Conservation (phyloP, 2,329 filamentous ascomycete species). For the Pseudopithomyces chartarum region DNA sequence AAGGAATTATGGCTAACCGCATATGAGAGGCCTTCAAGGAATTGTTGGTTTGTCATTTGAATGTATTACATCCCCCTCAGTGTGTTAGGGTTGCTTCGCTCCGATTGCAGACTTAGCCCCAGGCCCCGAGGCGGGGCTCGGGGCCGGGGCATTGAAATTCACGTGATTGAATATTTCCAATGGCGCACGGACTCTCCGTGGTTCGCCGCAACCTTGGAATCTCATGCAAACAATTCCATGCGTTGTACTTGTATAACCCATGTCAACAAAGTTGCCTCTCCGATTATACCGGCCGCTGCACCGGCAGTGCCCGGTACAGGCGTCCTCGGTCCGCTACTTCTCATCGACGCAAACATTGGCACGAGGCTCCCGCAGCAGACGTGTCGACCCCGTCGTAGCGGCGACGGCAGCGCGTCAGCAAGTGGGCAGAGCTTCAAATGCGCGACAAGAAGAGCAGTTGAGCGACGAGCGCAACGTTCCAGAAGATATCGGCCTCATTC, state of each 20-base stretch:
- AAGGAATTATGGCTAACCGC: too few species aligned
- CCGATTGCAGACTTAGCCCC: too few species aligned
- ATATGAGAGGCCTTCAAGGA: too few species aligned
- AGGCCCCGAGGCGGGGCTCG: not conserved
- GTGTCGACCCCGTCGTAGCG: not conserved
- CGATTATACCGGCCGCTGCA: constrained; percentile 28
- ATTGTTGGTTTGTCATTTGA: too few species aligned
- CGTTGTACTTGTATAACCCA: constrained; percentile 10
- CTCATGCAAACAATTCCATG: not conserved
- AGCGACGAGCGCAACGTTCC: constrained; percentile 9
- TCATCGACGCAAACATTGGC: constrained; percentile 30
- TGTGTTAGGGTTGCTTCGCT: too few species aligned
- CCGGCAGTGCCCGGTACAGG: constrained; percentile 35
- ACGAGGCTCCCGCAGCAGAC: not conserved
- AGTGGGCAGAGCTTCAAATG: not conserved
- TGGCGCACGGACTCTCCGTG: not conserved
- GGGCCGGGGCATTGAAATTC: not conserved
- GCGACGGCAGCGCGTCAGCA: not conserved
- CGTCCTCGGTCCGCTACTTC: constrained; percentile 24
- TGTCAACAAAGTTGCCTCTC: constrained; percentile 34
- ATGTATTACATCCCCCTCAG: too few species aligned
- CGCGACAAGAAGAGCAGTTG: constrained; percentile 5
- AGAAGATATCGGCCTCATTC: constrained; percentile 23
- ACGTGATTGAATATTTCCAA: too few species aligned
- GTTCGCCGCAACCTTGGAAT: not conserved